Conservation (phyloP, 371 early-diverging fungal genomes). For the Mucor piriformis region DNA sequence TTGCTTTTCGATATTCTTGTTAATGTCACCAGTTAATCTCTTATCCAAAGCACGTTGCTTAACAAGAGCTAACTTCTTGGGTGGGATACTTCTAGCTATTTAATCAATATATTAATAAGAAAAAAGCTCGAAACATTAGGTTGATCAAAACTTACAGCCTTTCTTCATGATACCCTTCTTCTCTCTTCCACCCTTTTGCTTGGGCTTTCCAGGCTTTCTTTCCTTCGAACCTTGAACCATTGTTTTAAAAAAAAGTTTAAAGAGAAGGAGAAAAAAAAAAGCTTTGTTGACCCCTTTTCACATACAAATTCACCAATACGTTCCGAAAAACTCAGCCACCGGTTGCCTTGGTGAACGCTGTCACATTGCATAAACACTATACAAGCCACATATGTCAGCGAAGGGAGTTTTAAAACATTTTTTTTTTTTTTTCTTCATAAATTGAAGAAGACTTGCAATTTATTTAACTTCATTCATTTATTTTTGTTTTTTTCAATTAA, state of each 20-base stretch:
- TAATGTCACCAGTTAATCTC: constrained; percentile 66
- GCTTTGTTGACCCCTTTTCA: not conserved
- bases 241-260: constrained; percentile 13
- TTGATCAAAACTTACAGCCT: constrained; percentile 43
- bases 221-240: constrained; percentile 62
- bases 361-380: not conserved
- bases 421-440: constrained; percentile 14
- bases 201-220: constrained; percentile 45
- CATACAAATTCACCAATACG: too few species aligned
- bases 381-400: constrained; percentile 21
- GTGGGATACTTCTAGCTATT: constrained; percentile 59
- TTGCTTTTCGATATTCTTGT: constrained; percentile 65
- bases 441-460: not conserved
- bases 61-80: constrained; percentile 59
- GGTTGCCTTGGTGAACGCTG: not conserved
- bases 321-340: constrained; percentile 21
- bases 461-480: not conserved
- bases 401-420: not conserved
- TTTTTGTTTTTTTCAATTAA: constrained; percentile 2
- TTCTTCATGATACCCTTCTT: constrained; percentile 58
- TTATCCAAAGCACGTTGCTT: constrained; percentile 58
- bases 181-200: constrained; percentile 51
- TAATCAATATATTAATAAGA: not conserved
- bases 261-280: constrained; percentile 3
- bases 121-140: not conserved